These are phyloP conservation scores for Backusella tuberculispora DNA, from an alignment of 192 early-diverging fungal species.

Conservation along the genomic window DNA sequence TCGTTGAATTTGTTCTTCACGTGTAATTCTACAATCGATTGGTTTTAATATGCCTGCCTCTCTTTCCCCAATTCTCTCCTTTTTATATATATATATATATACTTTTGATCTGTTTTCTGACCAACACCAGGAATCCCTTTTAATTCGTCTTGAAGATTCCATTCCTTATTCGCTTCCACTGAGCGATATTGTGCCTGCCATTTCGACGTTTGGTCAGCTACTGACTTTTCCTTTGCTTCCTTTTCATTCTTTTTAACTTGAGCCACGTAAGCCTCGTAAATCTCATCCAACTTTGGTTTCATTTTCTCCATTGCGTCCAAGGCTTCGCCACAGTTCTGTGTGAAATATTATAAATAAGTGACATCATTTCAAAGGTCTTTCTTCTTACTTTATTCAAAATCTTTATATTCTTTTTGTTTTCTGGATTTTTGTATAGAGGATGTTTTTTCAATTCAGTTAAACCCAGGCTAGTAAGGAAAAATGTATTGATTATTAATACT, in stretches of 20 bases:
- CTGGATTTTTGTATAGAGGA: slow-evolving; percentile 53
- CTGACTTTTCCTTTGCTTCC: background rate
- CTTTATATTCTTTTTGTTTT: slow-evolving; percentile 40
- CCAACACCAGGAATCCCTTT: slow-evolving; percentile 35
- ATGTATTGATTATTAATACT: background rate
- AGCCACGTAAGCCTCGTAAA: slow-evolving; percentile 12
- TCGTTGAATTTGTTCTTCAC: background rate
- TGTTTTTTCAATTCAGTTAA: slow-evolving; percentile 63
- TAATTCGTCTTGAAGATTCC: slow-evolving; percentile 41
- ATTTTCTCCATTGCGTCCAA: slow-evolving; percentile 58
- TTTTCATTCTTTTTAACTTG: background rate
- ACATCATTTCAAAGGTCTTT: background rate
- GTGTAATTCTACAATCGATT: background rate
- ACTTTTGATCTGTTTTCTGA: background rate
- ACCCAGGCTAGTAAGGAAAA: slow-evolving; percentile 50
- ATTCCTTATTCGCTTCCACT: slow-evolving; percentile 25
- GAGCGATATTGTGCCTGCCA: slow-evolving; percentile 18
- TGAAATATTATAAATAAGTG: slow-evolving; percentile 31
- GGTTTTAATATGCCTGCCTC: too few species aligned
- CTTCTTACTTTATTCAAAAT: slow-evolving; percentile 38
- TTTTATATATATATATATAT: background rate
- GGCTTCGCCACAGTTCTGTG: slow-evolving; percentile 54
- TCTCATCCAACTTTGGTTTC: slow-evolving; percentile 56
- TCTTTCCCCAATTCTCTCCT: background rate
- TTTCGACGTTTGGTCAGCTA: slow-evolving; percentile 7